Percentiles rank a stretch among this genome's conserved stretches.
Conservation (phyloP, 352 stramenopile genomes). For the Phytophthora fragariaefolia region DNA sequence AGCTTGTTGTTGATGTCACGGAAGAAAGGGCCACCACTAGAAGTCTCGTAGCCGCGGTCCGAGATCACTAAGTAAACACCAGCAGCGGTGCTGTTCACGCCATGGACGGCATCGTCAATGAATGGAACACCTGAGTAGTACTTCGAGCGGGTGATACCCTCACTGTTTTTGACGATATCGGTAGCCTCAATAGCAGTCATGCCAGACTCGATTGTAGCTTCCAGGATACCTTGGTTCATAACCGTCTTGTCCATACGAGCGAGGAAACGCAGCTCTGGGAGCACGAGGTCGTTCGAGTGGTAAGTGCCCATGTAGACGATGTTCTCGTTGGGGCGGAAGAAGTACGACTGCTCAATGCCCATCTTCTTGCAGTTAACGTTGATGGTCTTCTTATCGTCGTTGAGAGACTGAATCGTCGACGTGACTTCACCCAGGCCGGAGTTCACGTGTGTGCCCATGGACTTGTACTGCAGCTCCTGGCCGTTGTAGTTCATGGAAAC, state of each 20-base stretch:
- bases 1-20: conserved; percentile 69
- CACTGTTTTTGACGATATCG: conserved; percentile 43
- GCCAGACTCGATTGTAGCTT: conserved; percentile 44
- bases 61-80: conserved; percentile 66
- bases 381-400: conserved; percentile 50
- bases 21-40: conserved; percentile 54
- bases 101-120: conserved; percentile 49
- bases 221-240: conserved; percentile 39
- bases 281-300: conserved; percentile 38
- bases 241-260: conserved; percentile 49
- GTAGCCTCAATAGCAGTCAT: conserved; percentile 47
- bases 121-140: conserved; percentile 49
- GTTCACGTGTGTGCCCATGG: conserved; percentile 50
- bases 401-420: conserved; percentile 41
- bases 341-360: conserved; percentile 41
- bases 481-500: conserved; percentile 46
- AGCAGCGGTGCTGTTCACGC: conserved; percentile 40
- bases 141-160: conserved; percentile 48
- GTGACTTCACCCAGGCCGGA: conserved; percentile 42
- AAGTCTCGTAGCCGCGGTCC: conserved; percentile 51
- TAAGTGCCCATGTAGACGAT: conserved; percentile 65
- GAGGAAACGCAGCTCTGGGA: conserved; percentile 56
- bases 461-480: conserved; percentile 53
- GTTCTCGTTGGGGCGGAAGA: conserved; percentile 56
- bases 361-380: conserved; percentile 46